Conservation (phyloP, 129 eudicot genomes). For the Flaveria robusta region DNA sequence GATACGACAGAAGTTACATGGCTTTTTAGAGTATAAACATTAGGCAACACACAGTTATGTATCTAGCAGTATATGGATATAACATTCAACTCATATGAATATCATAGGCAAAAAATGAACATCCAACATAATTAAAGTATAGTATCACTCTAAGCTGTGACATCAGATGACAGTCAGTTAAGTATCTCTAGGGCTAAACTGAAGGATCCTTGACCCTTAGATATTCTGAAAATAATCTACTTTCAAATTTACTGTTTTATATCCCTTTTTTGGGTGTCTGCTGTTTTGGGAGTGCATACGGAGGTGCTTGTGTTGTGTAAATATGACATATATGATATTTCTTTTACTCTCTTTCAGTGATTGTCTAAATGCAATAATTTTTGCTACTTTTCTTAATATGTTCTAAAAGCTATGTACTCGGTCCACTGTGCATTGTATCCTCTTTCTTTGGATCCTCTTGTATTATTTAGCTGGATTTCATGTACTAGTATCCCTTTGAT, state of each 20-base stretch:
- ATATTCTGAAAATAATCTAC: neutral
- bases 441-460: neutral
- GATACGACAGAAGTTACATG: constrained; percentile 2
- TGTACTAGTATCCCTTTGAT: neutral
- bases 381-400: neutral
- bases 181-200: neutral
- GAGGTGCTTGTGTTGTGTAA: neutral
- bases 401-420: neutral
- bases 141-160: neutral
- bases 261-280: neutral
- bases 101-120: constrained; percentile 10
- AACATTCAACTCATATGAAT: neutral
- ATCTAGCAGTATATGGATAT: neutral
- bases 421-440: neutral
- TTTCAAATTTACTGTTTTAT: neutral
- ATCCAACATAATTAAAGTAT: neutral
- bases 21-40: neutral
- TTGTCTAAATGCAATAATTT: neutral
- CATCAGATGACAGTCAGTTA: neutral
- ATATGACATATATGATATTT: neutral
- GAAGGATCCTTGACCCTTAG: neutral
- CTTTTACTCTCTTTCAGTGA: neutral
- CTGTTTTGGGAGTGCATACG: neutral
- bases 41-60: neutral
- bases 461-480: too few relatives aligned